Conservation (phyloP, 805 yeast genomes). For the Clavispora carvajalis region DNA sequence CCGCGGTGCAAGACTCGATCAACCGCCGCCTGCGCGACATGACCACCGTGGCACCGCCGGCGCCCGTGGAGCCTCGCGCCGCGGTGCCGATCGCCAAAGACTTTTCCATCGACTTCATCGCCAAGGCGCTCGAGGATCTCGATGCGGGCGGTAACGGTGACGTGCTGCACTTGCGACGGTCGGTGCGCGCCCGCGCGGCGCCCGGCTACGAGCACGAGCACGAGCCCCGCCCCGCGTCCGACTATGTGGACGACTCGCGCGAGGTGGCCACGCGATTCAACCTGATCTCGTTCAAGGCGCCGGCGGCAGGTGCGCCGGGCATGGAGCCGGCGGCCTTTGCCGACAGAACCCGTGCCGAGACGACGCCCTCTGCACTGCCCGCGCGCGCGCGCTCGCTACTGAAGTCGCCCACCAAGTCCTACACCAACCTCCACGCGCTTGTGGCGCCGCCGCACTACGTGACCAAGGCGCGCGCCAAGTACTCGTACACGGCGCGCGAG, state of each 20-base stretch:
- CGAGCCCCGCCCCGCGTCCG: conserved; percentile 19
- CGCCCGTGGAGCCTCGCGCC: conserved; percentile 13
- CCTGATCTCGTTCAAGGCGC: conserved; percentile 21
- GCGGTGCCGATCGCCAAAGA: conserved; percentile 36
- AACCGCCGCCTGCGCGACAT: conserved; percentile 22
- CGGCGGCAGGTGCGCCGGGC: neutral
- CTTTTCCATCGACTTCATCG: conserved; percentile 41
- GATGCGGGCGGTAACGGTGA: conserved; percentile 43
- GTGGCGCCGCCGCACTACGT: conserved; percentile 26
- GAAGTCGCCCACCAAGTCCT: conserved; percentile 32
- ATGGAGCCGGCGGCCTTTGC: too few species aligned
- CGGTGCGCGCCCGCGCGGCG: conserved; percentile 22
- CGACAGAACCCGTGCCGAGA: too few species aligned
- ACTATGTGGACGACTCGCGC: conserved; percentile 29
- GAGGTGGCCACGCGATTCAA: conserved; percentile 36
- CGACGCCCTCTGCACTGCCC: too few species aligned
- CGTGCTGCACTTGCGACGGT: conserved; percentile 33
- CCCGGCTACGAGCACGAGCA: conserved; percentile 1
- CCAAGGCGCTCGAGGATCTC: conserved; percentile 42
- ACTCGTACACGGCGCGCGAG: conserved; percentile 36
- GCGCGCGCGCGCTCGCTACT: conserved; percentile 14
- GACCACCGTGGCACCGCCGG: conserved; percentile 15
- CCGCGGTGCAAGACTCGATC: conserved; percentile 33
- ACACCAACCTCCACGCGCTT: conserved; percentile 26
- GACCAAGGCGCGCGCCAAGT: conserved; percentile 35